A percentile compares a stretch with the other conserved stretches of the same genome.
Conservation (phyloP, 75 land plant genomes). For the Adiantum capillusveneris region DNA sequence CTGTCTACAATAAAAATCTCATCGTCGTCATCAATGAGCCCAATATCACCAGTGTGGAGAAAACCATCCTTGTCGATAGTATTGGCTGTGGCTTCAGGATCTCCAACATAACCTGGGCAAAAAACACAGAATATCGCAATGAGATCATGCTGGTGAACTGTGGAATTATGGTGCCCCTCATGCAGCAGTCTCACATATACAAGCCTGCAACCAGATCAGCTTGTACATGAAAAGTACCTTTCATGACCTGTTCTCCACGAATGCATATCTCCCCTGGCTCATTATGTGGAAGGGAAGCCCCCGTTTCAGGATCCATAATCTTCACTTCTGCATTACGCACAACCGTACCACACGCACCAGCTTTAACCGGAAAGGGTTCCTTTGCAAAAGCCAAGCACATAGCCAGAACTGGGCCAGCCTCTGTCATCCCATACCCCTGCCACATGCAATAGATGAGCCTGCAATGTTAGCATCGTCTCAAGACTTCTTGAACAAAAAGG, state of each 20-base stretch:
- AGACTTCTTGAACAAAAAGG: too few relatives aligned
- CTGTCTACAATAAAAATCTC: conserved; percentile 51
- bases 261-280: conserved; percentile 30
- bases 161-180: too few relatives aligned
- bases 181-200: too few relatives aligned
- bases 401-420: conserved; percentile 24
- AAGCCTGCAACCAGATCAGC: too few relatives aligned
- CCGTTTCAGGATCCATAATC: conserved; percentile 24
- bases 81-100: conserved; percentile 37
- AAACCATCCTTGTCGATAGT: conserved; percentile 45
- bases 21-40: conserved; percentile 53
- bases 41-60: conserved; percentile 61
- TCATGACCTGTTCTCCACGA: conserved; percentile 24
- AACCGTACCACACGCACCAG: conserved; percentile 27
- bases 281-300: conserved; percentile 13
- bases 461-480: too few relatives aligned
- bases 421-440: conserved; percentile 87
- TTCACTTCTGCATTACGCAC: conserved; percentile 25
- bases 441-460: too few relatives aligned
- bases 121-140: too few relatives aligned
- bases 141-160: too few relatives aligned
- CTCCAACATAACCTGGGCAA: conserved; percentile 49
- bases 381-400: conserved; percentile 27
- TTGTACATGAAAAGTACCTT: too few relatives aligned
- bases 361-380: conserved; percentile 12